Percentiles rank a stretch among this genome's conserved stretches.
These are phyloP conservation scores for Clarireedia homoeocarpa DNA, from an alignment of 2,329 filamentous ascomycete species.

Conservation along the genomic window DNA sequence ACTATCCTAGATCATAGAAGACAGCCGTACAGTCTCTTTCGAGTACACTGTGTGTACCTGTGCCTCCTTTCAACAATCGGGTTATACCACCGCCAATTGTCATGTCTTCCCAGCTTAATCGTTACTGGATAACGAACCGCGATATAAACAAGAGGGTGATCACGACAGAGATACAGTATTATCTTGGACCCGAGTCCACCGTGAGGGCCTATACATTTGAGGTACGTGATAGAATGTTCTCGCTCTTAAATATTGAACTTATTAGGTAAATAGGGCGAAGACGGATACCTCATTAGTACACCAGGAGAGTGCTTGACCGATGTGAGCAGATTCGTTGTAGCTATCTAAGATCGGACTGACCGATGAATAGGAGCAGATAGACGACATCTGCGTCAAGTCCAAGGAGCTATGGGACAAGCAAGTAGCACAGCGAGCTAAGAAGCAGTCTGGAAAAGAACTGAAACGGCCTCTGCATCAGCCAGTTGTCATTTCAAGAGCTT, in stretches of 20 bases:
- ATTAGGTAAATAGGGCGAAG: slow-evolving; percentile 41
- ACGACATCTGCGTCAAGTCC: slow-evolving; percentile 53
- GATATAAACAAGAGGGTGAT: slow-evolving; percentile 56
- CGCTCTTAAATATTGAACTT: slow-evolving; percentile 17
- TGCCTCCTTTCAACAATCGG: background rate
- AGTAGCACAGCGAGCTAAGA: slow-evolving; percentile 39
- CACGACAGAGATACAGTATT: slow-evolving; percentile 49
- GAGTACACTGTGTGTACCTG: slow-evolving; percentile 10
- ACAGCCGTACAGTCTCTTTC: slow-evolving; percentile 4
- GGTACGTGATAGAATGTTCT: slow-evolving; percentile 33
- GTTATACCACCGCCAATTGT: slow-evolving; percentile 19
- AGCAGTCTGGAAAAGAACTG: slow-evolving; percentile 40
- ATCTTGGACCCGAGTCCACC: slow-evolving; percentile 50
- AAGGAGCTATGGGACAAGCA: slow-evolving; percentile 51
- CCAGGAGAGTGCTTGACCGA: slow-evolving; percentile 51
- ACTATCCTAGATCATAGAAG: background rate
- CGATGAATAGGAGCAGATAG: slow-evolving; percentile 48
- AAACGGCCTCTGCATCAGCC: slow-evolving; percentile 52
- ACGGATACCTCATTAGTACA: slow-evolving; percentile 52
- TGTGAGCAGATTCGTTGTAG: slow-evolving; percentile 35
- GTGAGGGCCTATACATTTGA: slow-evolving; percentile 49
- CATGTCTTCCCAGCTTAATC: slow-evolving; percentile 39
- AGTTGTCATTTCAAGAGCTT: slow-evolving; percentile 40
- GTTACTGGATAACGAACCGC: slow-evolving; percentile 52
- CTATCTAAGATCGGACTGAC: slow-evolving; percentile 8